phyloP scores from a whole-genome alignment of 352 stramenopile species.

The Phytopythium aichiense region DNA sequence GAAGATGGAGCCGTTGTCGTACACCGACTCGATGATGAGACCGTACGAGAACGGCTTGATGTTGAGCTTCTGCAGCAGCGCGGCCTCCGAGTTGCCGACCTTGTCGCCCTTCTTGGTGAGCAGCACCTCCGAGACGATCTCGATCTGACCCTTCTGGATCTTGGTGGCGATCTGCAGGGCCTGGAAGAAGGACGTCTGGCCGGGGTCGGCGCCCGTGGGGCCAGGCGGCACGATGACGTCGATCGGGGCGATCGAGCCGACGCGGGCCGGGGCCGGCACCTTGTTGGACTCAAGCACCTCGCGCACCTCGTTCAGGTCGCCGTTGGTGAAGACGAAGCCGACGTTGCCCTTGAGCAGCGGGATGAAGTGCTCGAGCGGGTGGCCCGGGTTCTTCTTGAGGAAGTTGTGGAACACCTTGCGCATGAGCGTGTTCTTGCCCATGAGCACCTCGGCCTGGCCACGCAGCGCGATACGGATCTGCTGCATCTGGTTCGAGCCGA shows the following conservation, averaged over 20 bases:
- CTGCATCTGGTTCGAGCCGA: conserved; percentile 99
- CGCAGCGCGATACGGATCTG: conserved; percentile 95
- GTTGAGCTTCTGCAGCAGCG: conserved; percentile 97
- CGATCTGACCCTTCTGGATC: conserved; percentile 99
- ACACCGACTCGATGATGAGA: conserved; percentile 95
- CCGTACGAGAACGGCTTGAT: conserved; percentile 99
- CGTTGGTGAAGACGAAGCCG: conserved; percentile 99
- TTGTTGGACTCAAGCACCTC: conserved; percentile 86
- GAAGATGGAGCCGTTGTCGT: conserved; percentile 99
- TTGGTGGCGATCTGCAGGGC: conserved; percentile 99
- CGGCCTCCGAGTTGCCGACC: conserved; percentile 98
- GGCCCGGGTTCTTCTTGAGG: conserved; percentile 95
- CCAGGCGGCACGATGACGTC: conserved; percentile 97
- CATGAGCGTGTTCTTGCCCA: conserved; percentile 99
- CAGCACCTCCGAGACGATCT: conserved; percentile 97
- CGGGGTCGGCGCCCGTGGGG: conserved; percentile 98
- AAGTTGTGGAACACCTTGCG: conserved; percentile 97
- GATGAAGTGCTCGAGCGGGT: conserved; percentile 90
- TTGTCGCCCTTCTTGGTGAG: conserved; percentile 95
- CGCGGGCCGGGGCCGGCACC: conserved; percentile 95
- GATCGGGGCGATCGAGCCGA: conserved; percentile 93
- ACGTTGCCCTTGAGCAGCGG: conserved; percentile 95
- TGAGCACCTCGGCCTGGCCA: conserved; percentile 95
- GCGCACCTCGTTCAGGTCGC: conserved; percentile 92
- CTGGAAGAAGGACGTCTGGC: conserved; percentile 99